These are phyloP conservation scores for Triticum monococcum DNA, from an alignment of 176 grass and related monocot genomes.

Conservation along the genomic window DNA sequence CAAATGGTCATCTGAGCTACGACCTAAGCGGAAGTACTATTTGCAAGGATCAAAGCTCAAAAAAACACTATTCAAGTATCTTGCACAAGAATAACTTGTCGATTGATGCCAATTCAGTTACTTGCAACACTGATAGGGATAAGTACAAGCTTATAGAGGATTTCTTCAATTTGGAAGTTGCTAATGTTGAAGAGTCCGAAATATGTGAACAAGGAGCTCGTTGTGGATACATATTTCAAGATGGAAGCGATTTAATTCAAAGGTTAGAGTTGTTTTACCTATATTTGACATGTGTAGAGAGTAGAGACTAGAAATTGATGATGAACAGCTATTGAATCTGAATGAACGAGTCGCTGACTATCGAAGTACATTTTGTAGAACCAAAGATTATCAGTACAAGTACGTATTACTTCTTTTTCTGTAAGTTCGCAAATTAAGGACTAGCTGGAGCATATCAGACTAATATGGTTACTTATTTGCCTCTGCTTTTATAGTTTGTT, in stretches of 20 bases:
- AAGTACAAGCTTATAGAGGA: constrained; percentile 31
- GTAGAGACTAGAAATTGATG: background rate
- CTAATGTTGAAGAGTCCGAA: constrained; percentile 47
- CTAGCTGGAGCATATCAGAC: background rate
- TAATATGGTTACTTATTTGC: constrained; percentile 1
- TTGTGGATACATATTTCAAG: constrained; percentile 77
- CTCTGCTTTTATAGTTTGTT: background rate
- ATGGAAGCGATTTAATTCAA: constrained; percentile 45
- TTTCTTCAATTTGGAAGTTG: constrained; percentile 67
- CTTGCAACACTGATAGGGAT: constrained; percentile 20
- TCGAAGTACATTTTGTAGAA: constrained; percentile 7
- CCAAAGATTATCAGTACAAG: background rate
- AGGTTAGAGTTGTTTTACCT: constrained; percentile 49
- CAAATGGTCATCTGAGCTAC: constrained; percentile 31
- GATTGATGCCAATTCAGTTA: background rate
- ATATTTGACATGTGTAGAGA: background rate
- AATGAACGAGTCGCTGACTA: background rate
- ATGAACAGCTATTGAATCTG: constrained; percentile 16
- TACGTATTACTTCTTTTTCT: constrained; percentile 14
- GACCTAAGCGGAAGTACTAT: background rate
- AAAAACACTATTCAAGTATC: constrained; percentile 34
- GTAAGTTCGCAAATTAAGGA: background rate
- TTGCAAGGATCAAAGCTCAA: constrained; percentile 26
- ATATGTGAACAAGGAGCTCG: constrained; percentile 58
- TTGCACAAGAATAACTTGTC: constrained; percentile 12